Conservation (phyloP, 345 rosid genomes). For the Populus alba region DNA sequence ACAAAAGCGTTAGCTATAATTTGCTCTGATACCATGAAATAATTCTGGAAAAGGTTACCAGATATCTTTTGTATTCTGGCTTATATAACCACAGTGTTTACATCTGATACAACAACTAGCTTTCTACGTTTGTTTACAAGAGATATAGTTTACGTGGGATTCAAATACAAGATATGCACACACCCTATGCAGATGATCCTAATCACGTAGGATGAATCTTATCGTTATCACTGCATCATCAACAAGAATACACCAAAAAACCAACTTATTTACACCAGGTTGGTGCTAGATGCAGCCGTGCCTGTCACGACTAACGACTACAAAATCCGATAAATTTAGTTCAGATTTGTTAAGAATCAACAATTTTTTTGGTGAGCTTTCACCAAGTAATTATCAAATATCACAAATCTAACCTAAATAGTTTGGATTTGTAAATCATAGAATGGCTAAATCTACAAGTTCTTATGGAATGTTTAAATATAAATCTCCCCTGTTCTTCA, state of each 20-base stretch:
- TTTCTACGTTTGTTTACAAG: no score
- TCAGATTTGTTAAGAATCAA: background rate
- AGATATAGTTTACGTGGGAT: no score
- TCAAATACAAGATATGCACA: no score
- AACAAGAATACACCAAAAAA: background rate
- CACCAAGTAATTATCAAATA: background rate
- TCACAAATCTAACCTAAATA: background rate
- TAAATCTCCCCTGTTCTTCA: no score
- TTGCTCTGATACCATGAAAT: background rate
- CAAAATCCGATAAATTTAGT: background rate
- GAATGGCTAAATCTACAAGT: background rate
- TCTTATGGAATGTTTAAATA: background rate
- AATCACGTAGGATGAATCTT: no score
- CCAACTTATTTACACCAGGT: background rate
- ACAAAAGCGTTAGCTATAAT: background rate
- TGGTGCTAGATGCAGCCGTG: no score
- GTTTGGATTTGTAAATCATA: background rate
- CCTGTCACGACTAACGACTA: background rate
- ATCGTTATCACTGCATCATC: background rate
- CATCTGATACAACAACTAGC: no score
- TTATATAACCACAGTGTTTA: no score
- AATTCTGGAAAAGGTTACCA: no score
- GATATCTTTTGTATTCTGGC: no score
- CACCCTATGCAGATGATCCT: no score
- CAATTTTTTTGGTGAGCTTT: background rate